Percentiles rank a stretch among this genome's conserved stretches.
Evolutionary conservation across 2,329 filamentous ascomycete species (phyloP).

Genomic region (Ploettnerulaceae sp.): DNA sequence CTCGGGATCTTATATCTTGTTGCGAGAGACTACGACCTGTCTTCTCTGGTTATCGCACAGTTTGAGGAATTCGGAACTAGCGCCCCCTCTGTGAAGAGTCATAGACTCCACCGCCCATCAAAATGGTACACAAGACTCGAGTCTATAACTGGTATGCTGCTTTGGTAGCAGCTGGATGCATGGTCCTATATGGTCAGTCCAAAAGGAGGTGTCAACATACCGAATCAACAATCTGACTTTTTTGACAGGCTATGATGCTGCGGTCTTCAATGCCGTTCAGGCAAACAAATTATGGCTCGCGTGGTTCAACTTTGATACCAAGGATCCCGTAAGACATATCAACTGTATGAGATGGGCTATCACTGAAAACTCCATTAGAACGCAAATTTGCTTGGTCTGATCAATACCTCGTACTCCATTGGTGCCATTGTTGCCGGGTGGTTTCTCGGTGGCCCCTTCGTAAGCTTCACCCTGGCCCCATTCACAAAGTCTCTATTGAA

Average conservation of each 20-base stretch:
- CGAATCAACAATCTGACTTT: neutral
- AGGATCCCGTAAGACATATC: constrained; percentile 15
- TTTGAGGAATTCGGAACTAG: neutral
- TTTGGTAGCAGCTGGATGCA: constrained; percentile 24
- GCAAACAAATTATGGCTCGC: constrained; percentile 60
- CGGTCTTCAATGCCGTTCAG: constrained; percentile 68
- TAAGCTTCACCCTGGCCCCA: too few species aligned
- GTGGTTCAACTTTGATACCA: constrained; percentile 47
- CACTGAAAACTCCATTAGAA: constrained; percentile 30
- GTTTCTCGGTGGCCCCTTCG: constrained; percentile 58
- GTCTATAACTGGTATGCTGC: constrained; percentile 24
- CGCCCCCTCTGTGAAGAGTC: neutral
- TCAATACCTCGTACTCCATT: constrained; percentile 68
- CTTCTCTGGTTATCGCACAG: neutral
- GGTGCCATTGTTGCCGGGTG: constrained; percentile 66
- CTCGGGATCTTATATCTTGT: constrained; percentile 1
- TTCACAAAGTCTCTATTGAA: neutral
- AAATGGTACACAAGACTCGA: constrained; percentile 16
- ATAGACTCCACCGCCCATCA: constrained; percentile 18
- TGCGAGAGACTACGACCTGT: constrained; percentile 1
- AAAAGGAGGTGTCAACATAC: too few species aligned
- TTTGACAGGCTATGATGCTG: constrained; percentile 59
- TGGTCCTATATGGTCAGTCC: constrained; percentile 53
- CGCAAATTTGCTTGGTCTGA: constrained; percentile 44
- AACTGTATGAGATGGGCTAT: neutral